A percentile compares a stretch with the other conserved stretches of the same genome.
Evolutionary conservation across 257 asterid species (phyloP).

Genomic region (Orobanche coerulescens): DNA sequence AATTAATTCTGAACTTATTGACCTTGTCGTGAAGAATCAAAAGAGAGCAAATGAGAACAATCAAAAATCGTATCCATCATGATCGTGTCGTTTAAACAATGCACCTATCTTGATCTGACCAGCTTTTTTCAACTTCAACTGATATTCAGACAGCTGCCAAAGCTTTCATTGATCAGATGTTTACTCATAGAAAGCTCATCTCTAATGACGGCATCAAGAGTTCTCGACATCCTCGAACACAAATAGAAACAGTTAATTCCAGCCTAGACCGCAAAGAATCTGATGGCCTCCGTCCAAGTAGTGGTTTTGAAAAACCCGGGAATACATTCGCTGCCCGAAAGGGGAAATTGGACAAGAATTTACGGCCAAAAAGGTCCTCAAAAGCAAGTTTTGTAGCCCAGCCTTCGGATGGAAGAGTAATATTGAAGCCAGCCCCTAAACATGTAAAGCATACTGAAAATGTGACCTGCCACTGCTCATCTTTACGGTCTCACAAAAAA

Average conservation of each 20-base stretch:
- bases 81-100: slow-evolving; percentile 14
- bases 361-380: slow-evolving; percentile 21
- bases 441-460: slow-evolving; percentile 25
- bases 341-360: slow-evolving; percentile 25
- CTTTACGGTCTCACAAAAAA: slow-evolving; percentile 29
- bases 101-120: slow-evolving; percentile 18
- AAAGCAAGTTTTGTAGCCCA: slow-evolving; percentile 16
- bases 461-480: slow-evolving; percentile 44
- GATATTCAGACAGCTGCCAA: slow-evolving; percentile 16
- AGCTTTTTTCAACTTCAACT: slow-evolving; percentile 27
- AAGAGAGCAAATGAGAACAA: slow-evolving; percentile 25
- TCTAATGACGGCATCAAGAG: not conserved
- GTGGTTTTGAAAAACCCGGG: slow-evolving; percentile 13
- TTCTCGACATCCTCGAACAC: not conserved
- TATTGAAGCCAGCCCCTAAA: slow-evolving; percentile 41
- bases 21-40: slow-evolving; percentile 25
- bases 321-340: slow-evolving; percentile 8
- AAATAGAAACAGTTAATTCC: not conserved
- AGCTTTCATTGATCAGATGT: not conserved
- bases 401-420: slow-evolving; percentile 42
- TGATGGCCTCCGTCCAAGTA: not conserved
- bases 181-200: not conserved
- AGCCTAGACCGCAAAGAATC: not conserved
- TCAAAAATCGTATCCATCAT: slow-evolving; percentile 21
- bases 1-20: slow-evolving; percentile 25